Evolutionary conservation across 2,329 filamentous ascomycete genomes (phyloP).

Genomic region (Pseudovirgaria hyperparasitica): DNA sequence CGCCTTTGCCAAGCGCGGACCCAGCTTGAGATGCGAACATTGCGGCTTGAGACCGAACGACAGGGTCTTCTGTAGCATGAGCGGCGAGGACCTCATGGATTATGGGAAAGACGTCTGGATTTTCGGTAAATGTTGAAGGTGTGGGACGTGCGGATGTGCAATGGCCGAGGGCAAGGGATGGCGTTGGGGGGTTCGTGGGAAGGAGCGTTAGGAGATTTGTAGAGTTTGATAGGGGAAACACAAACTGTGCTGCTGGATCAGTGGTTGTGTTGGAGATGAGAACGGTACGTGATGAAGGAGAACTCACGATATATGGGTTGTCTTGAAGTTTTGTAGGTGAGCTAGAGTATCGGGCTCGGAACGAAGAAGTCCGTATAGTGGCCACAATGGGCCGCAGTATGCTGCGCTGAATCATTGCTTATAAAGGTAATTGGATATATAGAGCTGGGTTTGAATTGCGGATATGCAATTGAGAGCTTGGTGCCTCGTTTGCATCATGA

Average conservation of each 20-base stretch:
- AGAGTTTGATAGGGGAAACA: conserved; percentile 32
- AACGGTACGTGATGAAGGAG: not conserved
- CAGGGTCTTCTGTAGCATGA: conserved; percentile 42
- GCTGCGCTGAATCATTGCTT: no score
- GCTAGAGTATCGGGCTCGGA: no score
- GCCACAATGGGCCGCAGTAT: no score
- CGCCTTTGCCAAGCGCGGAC: conserved; percentile 38
- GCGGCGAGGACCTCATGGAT: conserved; percentile 43
- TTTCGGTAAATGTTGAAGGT: conserved; percentile 42
- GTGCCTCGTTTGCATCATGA: no score
- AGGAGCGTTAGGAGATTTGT: conserved; percentile 41
- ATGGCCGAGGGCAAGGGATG: conserved; percentile 41
- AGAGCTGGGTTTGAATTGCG: no score
- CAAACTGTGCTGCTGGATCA: conserved; percentile 34
- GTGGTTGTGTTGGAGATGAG: conserved; percentile 1
- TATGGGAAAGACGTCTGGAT: conserved; percentile 42
- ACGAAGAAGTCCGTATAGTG: no score
- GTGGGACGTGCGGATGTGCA: conserved; percentile 43
- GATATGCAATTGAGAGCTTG: no score
- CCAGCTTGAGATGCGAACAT: conserved; percentile 48
- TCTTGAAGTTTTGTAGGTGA: conserved; percentile 32
- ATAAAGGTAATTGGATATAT: no score
- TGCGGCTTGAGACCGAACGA: conserved; percentile 44
- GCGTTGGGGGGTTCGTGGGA: conserved; percentile 39
- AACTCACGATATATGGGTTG: conserved; percentile 28